Base-by-base conservation (phyloP, 108 stramenopile genomes). In the Cyclotella choctawhatcheeana region DNA sequence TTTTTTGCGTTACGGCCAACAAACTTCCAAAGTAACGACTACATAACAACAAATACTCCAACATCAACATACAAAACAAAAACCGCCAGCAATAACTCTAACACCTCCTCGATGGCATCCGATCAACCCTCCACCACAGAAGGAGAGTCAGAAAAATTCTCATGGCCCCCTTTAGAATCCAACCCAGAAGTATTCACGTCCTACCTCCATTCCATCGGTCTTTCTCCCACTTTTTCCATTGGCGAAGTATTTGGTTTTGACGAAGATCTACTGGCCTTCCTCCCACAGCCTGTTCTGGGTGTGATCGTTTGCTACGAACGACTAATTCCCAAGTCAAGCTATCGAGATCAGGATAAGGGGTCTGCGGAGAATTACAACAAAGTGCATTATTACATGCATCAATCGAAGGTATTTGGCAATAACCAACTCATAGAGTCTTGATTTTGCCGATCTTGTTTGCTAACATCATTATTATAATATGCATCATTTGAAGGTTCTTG, bases 131-230 rank as follows among this genome's bases (percentile, higher is more conserved):
- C 48, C 12, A 50, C 18, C 48, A 50, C 4, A 3, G 51, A 52
- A 52, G 51, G 24, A 18, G 20, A 52, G 24, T 10, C 51, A 26
- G 58, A 82, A 16, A 58, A 80, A 73, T 86, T 86, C 62, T 65
- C 77, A 12, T 86, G 86, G 86, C 86, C 86, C 3, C 86, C 86
- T n/a, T 69, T 86, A 4, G 86, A 86, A 71, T 82, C 80, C 53
- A 81, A 86, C 48, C 86, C 86, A 2, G 79, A 81, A 51, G 81
- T 86, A 10, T 82, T 86, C 50, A 67, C 83, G 0, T 35, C 81
- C 10, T 86, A 86, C 47, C 77, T 86, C 35, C 64, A 71, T 29
- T 77, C 69, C 53, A 68, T 86, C 21, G 86, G 86, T 20, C 64
- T 86, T 14, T 47, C 86, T 3, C 37, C 58, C 7, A 32, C 47